Conservation (phyloP, 2,329 filamentous ascomycete genomes). For the Fusarium protoensiforme region DNA sequence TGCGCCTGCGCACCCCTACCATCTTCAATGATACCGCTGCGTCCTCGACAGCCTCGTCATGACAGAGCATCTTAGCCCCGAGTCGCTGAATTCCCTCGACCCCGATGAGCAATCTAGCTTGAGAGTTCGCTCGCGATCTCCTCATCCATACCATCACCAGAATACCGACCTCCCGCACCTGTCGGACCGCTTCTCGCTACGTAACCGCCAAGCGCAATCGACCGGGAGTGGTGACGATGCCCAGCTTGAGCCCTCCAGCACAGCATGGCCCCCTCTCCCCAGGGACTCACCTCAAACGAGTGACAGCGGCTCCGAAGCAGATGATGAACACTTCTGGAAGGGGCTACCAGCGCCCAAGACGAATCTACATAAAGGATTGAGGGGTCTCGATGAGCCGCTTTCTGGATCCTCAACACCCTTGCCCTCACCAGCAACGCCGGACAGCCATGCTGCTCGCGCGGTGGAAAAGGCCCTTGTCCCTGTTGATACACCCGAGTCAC, state of each 20-base stretch:
- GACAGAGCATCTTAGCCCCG: conserved; percentile 57
- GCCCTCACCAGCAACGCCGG: conserved; percentile 59
- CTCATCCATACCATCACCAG: conserved; percentile 75
- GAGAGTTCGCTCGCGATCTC: conserved; percentile 68
- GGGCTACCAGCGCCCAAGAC: conserved; percentile 83
- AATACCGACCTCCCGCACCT: conserved; percentile 65
- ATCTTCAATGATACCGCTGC: conserved; percentile 43
- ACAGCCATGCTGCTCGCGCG: conserved; percentile 52
- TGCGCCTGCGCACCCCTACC: conserved; percentile 34
- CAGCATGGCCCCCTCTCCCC: conserved; percentile 48
- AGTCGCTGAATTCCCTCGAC: conserved; percentile 47
- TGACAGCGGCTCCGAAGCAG: conserved; percentile 94
- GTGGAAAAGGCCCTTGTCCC: conserved; percentile 30
- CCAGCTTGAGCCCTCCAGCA: conserved; percentile 37
- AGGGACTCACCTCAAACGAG: conserved; percentile 73
- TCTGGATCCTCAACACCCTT: conserved; percentile 68
- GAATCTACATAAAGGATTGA: conserved; percentile 80
- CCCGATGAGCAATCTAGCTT: conserved; percentile 53
- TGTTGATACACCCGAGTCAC: conserved; percentile 28
- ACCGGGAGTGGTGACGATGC: conserved; percentile 32
- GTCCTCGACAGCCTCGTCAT: conserved; percentile 52
- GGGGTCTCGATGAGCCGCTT: conserved; percentile 65
- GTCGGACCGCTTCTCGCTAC: conserved; percentile 52
- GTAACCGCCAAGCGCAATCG: conserved; percentile 30
- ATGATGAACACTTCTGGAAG: conserved; percentile 91